Conservation (phyloP, 371 early-diverging fungal species). For the Apophysomyces variabilis region DNA sequence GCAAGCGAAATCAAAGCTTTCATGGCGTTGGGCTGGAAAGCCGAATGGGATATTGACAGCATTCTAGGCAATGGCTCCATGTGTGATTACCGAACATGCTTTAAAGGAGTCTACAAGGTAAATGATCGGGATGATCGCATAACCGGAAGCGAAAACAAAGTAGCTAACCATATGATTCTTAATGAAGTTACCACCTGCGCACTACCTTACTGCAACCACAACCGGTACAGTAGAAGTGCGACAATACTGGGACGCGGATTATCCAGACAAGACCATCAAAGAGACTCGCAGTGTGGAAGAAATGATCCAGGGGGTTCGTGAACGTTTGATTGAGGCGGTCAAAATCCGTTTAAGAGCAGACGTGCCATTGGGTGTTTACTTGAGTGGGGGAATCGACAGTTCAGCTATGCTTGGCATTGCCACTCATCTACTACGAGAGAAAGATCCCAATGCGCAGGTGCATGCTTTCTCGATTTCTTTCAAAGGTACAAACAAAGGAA, state of each 20-base stretch:
- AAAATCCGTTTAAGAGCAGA: slow-evolving; percentile 27
- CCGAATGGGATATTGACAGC: slow-evolving; percentile 31
- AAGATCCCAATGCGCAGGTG: slow-evolving; percentile 24
- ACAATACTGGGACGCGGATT: slow-evolving; percentile 33
- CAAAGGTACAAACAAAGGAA: slow-evolving; percentile 12
- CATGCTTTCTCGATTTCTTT: slow-evolving; percentile 28
- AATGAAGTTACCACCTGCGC: slow-evolving; percentile 26
- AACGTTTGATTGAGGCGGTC: slow-evolving; percentile 28
- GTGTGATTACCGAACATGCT: slow-evolving; percentile 25
- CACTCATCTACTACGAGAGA: slow-evolving; percentile 21
- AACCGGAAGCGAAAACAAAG: not conserved
- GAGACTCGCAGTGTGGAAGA: slow-evolving; percentile 29
- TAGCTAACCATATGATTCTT: not conserved
- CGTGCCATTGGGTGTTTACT: slow-evolving; percentile 29
- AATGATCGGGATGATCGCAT: not conserved
- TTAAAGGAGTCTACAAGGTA: slow-evolving; percentile 34
- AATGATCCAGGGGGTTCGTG: slow-evolving; percentile 32
- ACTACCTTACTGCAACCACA: slow-evolving; percentile 19
- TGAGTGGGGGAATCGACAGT: slow-evolving; percentile 33
- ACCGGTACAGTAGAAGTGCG: slow-evolving; percentile 20
- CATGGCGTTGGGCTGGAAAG: slow-evolving; percentile 26
- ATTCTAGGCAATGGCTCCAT: slow-evolving; percentile 22
- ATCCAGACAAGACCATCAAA: slow-evolving; percentile 25
- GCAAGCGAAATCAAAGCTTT: slow-evolving; percentile 34
- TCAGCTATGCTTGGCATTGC: slow-evolving; percentile 28